Evolutionary conservation across 1,284 basidiomycete genomes (phyloP), one percentile per base, ranked within the genome.

Genomic region (Lignosus rhinocerotis): DNA sequence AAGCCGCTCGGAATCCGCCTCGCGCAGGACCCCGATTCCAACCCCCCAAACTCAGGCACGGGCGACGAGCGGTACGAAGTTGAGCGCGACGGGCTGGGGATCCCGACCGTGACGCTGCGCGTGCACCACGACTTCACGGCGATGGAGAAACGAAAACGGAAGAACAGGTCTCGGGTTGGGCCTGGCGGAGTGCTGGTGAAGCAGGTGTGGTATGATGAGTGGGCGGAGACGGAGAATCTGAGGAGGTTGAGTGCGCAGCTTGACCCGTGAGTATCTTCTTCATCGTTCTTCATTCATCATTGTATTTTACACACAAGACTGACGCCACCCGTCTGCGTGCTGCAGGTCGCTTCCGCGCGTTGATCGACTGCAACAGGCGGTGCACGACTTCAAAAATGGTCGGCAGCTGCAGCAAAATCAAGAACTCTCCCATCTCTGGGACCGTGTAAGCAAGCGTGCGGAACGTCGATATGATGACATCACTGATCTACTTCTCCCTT

Each of bases 141-240:
- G 12, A 78, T 76, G 17, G 83, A 85, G 54, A 76, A 78, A 69
- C 79, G 78, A 61, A 80, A 77, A 59, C 67, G 68, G 36, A 69
- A 71, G 60, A 67, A 59, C 11, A 45, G 60, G 67, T 64, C 45
- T 66, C 63, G 43, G 32, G 49, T 55, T 14, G 46, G 39, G 30
- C 33, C 48, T 39, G 42, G 47, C 42, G 72, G 67, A 42, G 60
- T 61, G 38, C 68, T 69, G 14, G 63, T 64, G 42, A 72, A 71
- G 46, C 69, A 65, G 64, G 67, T 73, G 43, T 91, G 88, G 88
- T 88, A 80, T 72, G 83, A 88, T 55, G 75, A 81, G 17, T 91
- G 88, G 88, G 79, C 78, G 41, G 80, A 82, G 42, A 76, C 73
- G 8, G 87, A 89, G 67, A 67, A 73, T 59, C 68, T 76, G 55